Conservation (phyloP, 768 basidiomycete genomes). For the Tylopilus rubrobrunneus region DNA sequence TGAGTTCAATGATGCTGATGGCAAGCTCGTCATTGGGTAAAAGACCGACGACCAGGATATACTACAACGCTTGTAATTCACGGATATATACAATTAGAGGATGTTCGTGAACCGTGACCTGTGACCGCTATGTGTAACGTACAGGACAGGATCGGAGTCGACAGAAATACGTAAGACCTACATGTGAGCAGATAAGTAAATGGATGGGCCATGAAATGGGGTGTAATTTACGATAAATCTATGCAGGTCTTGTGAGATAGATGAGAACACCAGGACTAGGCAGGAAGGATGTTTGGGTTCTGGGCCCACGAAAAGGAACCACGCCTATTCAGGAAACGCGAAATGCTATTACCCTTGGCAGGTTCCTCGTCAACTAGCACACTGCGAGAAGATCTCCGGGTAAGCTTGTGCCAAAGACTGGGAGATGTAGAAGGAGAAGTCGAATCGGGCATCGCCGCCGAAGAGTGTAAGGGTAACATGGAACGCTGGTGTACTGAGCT, state of each 20-base stretch:
- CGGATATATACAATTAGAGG: constrained; percentile 23
- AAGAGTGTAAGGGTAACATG: constrained; percentile 1
- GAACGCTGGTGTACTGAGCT: neutral
- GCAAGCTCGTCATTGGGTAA: constrained; percentile 85
- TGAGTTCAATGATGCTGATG: constrained; percentile 83
- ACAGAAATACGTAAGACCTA: neutral
- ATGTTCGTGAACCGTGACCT: constrained; percentile 8
- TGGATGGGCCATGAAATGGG: neutral
- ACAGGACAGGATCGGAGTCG: neutral
- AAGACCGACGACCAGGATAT: neutral
- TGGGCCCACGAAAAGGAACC: constrained; percentile 6
- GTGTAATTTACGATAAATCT: neutral
- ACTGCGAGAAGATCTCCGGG: constrained; percentile 16
- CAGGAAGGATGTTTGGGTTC: constrained; percentile 1
- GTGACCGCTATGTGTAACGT: neutral
- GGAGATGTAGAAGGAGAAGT: constrained; percentile 7
- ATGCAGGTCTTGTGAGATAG: neutral
- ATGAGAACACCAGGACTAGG: neutral
- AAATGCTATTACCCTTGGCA: constrained; percentile 12
- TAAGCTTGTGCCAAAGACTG: constrained; percentile 25
- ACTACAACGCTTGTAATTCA: constrained; percentile 19
- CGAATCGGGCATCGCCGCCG: neutral
- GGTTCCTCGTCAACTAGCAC: constrained; percentile 9
- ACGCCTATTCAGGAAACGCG: constrained; percentile 21
- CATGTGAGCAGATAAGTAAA: neutral